phyloP scores from a whole-genome alignment of 2,329 filamentous ascomycete species.

The Penicillium sp. region DNA sequence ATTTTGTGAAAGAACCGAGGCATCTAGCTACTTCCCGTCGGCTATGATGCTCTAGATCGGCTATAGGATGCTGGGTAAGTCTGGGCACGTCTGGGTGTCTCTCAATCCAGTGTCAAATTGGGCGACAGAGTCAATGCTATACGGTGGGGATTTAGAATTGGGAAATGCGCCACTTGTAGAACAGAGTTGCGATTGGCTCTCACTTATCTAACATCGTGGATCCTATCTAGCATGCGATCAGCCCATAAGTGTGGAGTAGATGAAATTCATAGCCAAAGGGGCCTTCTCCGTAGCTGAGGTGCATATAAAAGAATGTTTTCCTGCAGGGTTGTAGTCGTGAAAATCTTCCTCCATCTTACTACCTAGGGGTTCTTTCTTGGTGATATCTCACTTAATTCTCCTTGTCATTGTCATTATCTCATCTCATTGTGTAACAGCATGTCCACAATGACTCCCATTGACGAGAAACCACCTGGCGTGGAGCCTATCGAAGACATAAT shows the following conservation, averaged over 20 bases:
- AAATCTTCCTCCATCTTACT: background rate
- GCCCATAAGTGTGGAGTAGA: background rate
- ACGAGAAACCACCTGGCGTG: slow-evolving; percentile 17
- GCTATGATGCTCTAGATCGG: background rate
- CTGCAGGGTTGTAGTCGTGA: background rate
- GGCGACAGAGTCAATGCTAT: background rate
- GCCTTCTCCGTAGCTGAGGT: background rate
- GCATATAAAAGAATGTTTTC: background rate
- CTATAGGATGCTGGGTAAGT: background rate
- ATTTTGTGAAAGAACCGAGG: background rate
- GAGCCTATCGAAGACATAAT: slow-evolving; percentile 20
- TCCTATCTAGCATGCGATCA: background rate
- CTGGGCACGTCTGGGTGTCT: background rate
- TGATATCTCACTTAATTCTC: background rate
- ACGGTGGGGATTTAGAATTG: background rate
- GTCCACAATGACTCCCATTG: background rate
- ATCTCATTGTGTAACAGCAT: background rate
- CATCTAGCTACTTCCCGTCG: background rate
- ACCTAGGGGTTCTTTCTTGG: background rate
- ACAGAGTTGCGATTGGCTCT: background rate
- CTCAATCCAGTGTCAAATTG: background rate
- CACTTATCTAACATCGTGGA: background rate
- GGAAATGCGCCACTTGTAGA: background rate
- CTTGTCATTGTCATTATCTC: background rate
- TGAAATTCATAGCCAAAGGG: background rate